Base-by-base conservation (phyloP, 2,329 filamentous ascomycete genomes). In the Ramularia collo-cygni region DNA sequence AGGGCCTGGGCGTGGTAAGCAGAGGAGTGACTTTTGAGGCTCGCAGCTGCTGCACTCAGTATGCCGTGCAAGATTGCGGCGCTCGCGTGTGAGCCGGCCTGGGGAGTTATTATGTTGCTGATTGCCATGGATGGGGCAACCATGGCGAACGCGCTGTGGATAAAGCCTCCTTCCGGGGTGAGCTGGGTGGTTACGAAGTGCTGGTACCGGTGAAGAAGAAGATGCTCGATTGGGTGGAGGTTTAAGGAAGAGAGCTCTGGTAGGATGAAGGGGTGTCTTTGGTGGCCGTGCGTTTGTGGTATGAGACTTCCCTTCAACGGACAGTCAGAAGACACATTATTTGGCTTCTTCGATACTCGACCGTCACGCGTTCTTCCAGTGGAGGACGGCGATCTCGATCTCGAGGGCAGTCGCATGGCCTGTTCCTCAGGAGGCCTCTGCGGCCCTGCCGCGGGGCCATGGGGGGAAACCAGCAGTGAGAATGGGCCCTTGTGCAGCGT, bases 241-340 rank as follows among this genome's bases (percentile, higher is more conserved):
- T 10, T 24, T 6, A 24, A 6, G 6, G 10, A 10, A 6, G 21
- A 24, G 21, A 24, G 21, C 21, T 24, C 21, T 10, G 10, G 6
- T 6, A 10, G 21, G 6, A 24, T 6, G 6, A 10, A 24, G 10
- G 21, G 21, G 10, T 24, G 21, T 24, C 21, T 24, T 6, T 7
- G 8, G n/a, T 37, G 35, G n/a, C n/a, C n/a, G n/a, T n/a, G n/a
- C n/a, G n/a, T n/a, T 17, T 18, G 15, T 37, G 35, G 19, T 29
- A 24, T 10, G 18, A 37, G 27, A 28, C 19, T 27, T 15, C 19
- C 6, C 9, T 10, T 24, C 21, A 24, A 6, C 21, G 21, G 10
- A 6, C 10, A 10, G 6, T 6, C 6, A 6, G 21, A 10, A 24
- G 6, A 6, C 6, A 10, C 6, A 6, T 6, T 24, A 10, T 24